phyloP scores from a whole-genome alignment of 306 rosid species.

The Phaseolus lunatus region DNA sequence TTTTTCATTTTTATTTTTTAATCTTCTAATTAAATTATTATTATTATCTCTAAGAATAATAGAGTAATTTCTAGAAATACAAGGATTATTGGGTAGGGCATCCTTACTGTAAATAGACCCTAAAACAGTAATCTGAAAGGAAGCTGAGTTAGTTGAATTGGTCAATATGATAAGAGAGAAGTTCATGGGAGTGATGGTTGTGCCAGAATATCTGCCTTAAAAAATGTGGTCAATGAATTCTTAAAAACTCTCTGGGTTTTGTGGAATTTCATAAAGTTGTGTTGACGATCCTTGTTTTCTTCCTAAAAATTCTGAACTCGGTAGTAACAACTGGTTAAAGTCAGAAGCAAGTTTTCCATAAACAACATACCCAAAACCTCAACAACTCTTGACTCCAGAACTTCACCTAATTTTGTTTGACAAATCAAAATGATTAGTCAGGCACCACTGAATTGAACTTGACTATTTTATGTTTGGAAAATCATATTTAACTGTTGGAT shows the following conservation, averaged over 20 bases:
- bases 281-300: constrained; percentile 8
- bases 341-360: constrained; percentile 32
- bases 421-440: constrained; percentile 9
- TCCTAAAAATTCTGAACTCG: neutral
- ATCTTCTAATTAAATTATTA: too few relatives aligned
- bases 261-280: constrained; percentile 32
- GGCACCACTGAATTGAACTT: neutral
- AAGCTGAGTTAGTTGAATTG: neutral
- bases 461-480: neutral
- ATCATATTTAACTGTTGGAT: neutral
- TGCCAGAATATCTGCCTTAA: neutral
- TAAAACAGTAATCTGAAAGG: neutral
- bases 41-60: too few relatives aligned
- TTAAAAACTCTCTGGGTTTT: constrained; percentile 6
- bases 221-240: constrained; percentile 33
- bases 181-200: neutral
- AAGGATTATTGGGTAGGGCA: too few relatives aligned
- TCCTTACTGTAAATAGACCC: neutral
- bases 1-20: too few relatives aligned
- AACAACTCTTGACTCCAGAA: constrained; percentile 30
- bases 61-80: too few relatives aligned
- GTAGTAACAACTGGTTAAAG: neutral
- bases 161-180: neutral
- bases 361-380: constrained; percentile 14
- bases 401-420: constrained; percentile 32